Evolutionary conservation across 345 rosid genomes (phyloP), one percentile per base, ranked within the genome.

Genomic region (Alliaria petiolata): DNA sequence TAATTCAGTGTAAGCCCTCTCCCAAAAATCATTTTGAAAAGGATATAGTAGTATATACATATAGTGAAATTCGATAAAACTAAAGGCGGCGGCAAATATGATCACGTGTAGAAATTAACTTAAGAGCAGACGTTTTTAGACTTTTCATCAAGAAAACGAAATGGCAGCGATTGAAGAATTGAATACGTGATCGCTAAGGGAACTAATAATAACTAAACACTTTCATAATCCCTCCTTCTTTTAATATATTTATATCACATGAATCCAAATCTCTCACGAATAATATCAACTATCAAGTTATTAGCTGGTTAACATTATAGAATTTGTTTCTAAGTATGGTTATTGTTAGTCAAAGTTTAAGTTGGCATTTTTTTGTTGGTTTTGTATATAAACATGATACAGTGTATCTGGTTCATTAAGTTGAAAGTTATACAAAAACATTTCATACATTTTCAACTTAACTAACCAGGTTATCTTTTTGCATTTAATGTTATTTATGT

Each of bases 71-170:
- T 14, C n/a, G 11, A 5, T 43, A 11, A 7, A 40, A 17, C 16
- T 34, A 12, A 43, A 33, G 70, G 42, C 64, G 65, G 58, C 76
- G 20, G 15, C 15, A 49, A 17, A 33, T 63, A 62, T 63, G 38
- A 15, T 43, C 64, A 62, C 57, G 64, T 71, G 62, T 33, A 19
- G 1, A 33, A 51, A 61, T 43, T 22, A 35, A 22, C 53, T 53
- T 17, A n/a, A 6, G 45, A 42, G 70, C 39, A 62, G 14, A 53
- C 45, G 14, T n/a, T 52, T 51, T 45, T n/a, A 45, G 58, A 55
- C 65, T 46, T 36, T 54, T 55, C 20, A 64, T 64, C 34, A 6
- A 28, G 17, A 64, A 15, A 34, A 44, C 39, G 20, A 62, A 53
- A 61, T 0, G 39, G 40, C 30, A 30, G 5, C 20, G 20, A 31